These are phyloP conservation scores for Mikania micrantha DNA, from an alignment of 129 eudicot genomes.

Conservation along the genomic window DNA sequence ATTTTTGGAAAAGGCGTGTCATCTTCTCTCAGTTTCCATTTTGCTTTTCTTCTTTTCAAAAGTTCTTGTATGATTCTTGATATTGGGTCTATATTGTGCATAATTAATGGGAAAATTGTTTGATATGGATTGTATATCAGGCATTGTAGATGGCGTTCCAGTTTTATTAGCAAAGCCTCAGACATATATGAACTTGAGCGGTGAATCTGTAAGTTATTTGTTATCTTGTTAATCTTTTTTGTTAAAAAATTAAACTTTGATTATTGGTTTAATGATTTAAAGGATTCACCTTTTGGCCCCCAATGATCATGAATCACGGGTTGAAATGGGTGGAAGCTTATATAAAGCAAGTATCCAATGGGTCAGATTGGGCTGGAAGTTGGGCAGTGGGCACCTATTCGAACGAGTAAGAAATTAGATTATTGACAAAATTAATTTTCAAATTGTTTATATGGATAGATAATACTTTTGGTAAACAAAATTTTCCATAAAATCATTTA, in stretches of 20 bases:
- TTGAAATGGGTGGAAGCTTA: too few species aligned
- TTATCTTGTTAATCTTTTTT: neutral
- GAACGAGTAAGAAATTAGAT: too few species aligned
- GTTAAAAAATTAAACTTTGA: neutral
- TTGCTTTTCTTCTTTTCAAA: neutral
- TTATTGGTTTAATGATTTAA: neutral
- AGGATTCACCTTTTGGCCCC: neutral
- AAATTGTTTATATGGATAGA: too few species aligned
- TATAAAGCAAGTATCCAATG: too few species aligned
- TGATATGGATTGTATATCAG: slow-evolving; percentile 36
- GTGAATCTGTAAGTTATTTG: slow-evolving; percentile 64
- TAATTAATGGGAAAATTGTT: neutral
- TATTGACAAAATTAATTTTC: too few species aligned
- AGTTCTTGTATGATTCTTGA: too few species aligned
- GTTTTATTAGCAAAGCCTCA: slow-evolving; percentile 91
- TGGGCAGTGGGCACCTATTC: too few species aligned
- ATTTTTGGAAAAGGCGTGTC: slow-evolving; percentile 73
- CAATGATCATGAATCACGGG: neutral
- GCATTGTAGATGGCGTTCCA: slow-evolving; percentile 54
- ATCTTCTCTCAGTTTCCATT: neutral
- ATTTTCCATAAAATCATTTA: too few species aligned
- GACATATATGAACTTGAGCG: slow-evolving; percentile 89
- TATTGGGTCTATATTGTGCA: neutral
- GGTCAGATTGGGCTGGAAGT: too few species aligned
- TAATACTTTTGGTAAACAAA: too few species aligned